Evolutionary conservation across 306 rosid genomes (phyloP).

Genomic region (Vicia villosa): DNA sequence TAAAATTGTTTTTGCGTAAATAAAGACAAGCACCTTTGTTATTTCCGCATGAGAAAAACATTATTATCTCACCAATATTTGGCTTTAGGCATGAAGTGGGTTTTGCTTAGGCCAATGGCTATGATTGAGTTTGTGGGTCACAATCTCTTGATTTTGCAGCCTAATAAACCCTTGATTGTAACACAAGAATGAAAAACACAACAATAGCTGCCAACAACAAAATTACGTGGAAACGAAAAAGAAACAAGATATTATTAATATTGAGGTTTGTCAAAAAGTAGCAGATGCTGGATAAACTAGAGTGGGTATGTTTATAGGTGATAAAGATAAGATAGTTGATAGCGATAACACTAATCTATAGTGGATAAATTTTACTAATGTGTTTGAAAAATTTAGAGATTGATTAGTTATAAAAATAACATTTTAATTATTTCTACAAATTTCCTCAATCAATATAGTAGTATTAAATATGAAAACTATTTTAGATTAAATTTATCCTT

Average conservation of each 20-base stretch:
- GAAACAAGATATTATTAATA: not conserved
- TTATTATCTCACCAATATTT: not conserved
- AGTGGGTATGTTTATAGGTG: too few species aligned
- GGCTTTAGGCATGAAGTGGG: not conserved
- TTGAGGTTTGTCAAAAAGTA: not conserved
- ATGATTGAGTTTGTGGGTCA: not conserved
- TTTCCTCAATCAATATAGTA: too few species aligned
- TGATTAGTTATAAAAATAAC: too few species aligned
- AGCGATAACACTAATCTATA: too few species aligned
- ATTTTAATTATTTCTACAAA: too few species aligned
- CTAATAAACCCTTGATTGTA: not conserved
- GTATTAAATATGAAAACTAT: too few species aligned
- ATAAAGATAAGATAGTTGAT: too few species aligned
- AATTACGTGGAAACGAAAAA: not conserved
- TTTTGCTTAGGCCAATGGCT: not conserved
- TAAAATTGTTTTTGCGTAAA: not conserved
- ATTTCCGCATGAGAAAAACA: not conserved
- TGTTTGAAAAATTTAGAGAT: too few species aligned
- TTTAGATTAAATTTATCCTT: too few species aligned
- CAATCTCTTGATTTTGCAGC: not conserved
- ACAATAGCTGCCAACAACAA: not conserved
- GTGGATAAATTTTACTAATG: too few species aligned
- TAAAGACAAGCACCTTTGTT: not conserved
- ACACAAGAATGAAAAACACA: not conserved
- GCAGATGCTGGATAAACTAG: not conserved